Evolutionary conservation across 2,329 filamentous ascomycete species (phyloP).

Genomic region (Acephala macrosclerotiorum): DNA sequence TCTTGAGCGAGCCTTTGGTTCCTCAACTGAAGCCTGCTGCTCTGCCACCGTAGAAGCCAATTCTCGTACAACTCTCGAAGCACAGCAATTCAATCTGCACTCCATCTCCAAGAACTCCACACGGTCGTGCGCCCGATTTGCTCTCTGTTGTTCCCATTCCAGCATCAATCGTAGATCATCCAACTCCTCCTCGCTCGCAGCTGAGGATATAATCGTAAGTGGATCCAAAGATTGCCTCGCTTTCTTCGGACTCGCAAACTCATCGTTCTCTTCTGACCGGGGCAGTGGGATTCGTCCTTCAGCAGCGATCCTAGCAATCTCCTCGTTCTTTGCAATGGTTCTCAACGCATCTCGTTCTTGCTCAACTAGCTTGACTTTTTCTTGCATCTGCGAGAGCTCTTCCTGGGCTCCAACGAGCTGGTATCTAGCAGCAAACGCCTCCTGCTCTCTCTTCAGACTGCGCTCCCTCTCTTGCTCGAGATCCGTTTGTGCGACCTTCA

Average conservation of each 20-base stretch:
- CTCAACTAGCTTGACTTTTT: conserved; percentile 70
- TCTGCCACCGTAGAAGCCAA: conserved; percentile 8
- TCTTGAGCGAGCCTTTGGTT: conserved; percentile 19
- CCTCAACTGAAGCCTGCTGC: conserved; percentile 3
- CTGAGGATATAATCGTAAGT: conserved; percentile 61
- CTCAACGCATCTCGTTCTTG: conserved; percentile 79
- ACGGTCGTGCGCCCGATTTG: conserved; percentile 74
- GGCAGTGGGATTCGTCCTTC: conserved; percentile 75
- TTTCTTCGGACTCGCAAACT: conserved; percentile 69
- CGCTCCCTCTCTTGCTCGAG: conserved; percentile 70
- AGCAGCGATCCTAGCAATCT: conserved; percentile 74
- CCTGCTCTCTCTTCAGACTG: conserved; percentile 68
- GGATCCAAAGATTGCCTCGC: conserved; percentile 53
- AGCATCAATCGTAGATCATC: conserved; percentile 54
- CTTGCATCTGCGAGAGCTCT: conserved; percentile 69
- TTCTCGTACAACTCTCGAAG: conserved; percentile 51
- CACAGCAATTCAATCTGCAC: conserved; percentile 72
- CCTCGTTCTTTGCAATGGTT: conserved; percentile 75
- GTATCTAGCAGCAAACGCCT: conserved; percentile 73
- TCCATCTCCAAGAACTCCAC: conserved; percentile 80
- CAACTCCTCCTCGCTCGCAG: conserved; percentile 55
- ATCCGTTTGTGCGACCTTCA: conserved; percentile 63
- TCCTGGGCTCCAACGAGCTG: conserved; percentile 70
- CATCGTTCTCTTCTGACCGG: conserved; percentile 60
- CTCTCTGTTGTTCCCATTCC: conserved; percentile 59